Base-by-base conservation (phyloP, 805 yeast species). In the Priceomyces fermenticarens region DNA sequence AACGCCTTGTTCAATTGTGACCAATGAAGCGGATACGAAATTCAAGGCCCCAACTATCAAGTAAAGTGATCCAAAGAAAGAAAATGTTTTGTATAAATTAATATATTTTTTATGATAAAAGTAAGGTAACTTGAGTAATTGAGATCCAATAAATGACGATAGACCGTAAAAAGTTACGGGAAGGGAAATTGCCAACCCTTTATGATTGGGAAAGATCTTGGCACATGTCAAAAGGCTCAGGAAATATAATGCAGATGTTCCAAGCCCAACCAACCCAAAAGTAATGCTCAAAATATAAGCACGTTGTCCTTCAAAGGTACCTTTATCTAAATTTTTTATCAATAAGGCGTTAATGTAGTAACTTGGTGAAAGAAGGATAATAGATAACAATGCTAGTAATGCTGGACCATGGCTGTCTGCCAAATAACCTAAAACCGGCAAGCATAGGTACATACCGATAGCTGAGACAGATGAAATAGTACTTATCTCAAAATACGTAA, bases 101-200 rank as follows among this genome's bases (percentile, higher is more conserved):
- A 85, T 54, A 12, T 52, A 52, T 10, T 40, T 45, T 0, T 46
- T 48, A 3, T 45, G 28, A 15, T 46, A 53, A 51, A 81, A 68
- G 56, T 61, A 65, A 6, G 49, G 47, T 16, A 73, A 55, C 44
- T 72, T 76, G 56, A 78, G 60, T 34, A 78, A 55, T 57, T 81
- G 89, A 0, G 96, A 75, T 3, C 86, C 84, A 36, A 90, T 61
- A 41, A 93, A 67, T 2, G 95, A 78, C 4, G 95, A 84, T 25
- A 88, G 54, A 1, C 98, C 99, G 60, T 85, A 90, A 47, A 84
- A 84, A 0, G 95, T 78, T 2, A 91, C 90, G 0, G 99, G 99
- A 34, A 85, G 74, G 39, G 95, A 84, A 33, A 91, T 88, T 26
- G 96, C 85, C 41, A 91, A 62, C 2, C 95, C 84, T 44, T 88